Evolutionary conservation across 2,329 filamentous ascomycete genomes (phyloP).

Genomic region (Corynespora cassiicola): DNA sequence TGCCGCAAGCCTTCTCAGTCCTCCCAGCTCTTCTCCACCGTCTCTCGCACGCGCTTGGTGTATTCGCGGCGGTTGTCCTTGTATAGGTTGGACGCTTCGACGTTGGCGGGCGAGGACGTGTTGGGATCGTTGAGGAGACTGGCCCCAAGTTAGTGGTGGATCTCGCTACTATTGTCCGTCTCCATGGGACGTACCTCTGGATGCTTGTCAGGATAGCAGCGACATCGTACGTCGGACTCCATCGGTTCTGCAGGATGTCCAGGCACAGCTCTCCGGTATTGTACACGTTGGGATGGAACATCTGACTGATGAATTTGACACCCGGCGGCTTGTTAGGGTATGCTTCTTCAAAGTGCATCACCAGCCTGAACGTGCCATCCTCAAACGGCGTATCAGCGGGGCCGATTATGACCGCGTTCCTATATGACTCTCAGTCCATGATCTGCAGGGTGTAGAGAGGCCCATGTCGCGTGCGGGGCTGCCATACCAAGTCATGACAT

Average conservation of each 20-base stretch:
- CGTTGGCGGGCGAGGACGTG: conserved; percentile 96
- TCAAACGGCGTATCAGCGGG: conserved; percentile 97
- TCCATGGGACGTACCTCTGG: conserved; percentile 74
- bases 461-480: conserved; percentile 37
- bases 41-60: conserved; percentile 91
- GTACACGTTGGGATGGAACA: conserved; percentile 99
- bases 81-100: conserved; percentile 97
- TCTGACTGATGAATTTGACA: conserved; percentile 98
- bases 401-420: conserved; percentile 98
- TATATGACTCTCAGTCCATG: conserved; percentile 50
- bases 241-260: conserved; percentile 96
- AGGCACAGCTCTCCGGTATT: conserved; percentile 94
- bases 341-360: conserved; percentile 99
- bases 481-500: conserved; percentile 92
- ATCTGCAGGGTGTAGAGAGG: neutral
- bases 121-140: conserved; percentile 98
- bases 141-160: conserved; percentile 19
- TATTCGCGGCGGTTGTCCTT: conserved; percentile 98
- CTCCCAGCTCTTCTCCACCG: conserved; percentile 99
- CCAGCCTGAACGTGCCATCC: conserved; percentile 94
- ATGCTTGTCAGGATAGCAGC: conserved; percentile 97
- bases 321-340: conserved; percentile 98
- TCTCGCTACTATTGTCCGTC: neutral
- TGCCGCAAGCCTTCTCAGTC: conserved; percentile 60
- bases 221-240: conserved; percentile 98